Conservation (phyloP, 2,329 filamentous ascomycete genomes). For the Pochonia chlamydosporia region DNA sequence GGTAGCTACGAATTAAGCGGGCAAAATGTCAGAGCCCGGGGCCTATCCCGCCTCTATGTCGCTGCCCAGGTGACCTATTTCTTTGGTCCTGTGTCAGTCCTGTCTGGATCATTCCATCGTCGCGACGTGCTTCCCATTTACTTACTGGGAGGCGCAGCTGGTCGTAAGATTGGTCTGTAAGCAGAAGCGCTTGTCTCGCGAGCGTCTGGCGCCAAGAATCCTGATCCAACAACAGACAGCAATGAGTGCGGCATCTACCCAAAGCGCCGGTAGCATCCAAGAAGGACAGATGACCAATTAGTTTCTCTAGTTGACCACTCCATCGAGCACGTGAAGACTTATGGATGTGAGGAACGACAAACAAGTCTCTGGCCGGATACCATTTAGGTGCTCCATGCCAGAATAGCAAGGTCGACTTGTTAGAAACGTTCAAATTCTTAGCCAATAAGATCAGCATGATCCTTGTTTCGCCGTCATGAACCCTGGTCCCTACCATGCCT, state of each 20-base stretch:
- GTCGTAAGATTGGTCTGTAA: too few species aligned
- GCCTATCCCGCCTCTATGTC: too few species aligned
- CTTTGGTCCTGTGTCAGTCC: too few species aligned
- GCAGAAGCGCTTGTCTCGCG: constrained; percentile 1
- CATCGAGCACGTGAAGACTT: neutral
- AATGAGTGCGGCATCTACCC: neutral
- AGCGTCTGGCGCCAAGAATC: neutral
- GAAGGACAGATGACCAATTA: neutral
- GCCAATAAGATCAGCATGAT: neutral
- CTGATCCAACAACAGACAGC: neutral
- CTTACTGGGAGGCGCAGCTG: too few species aligned
- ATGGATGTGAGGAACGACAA: neutral
- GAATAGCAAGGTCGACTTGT: too few species aligned
- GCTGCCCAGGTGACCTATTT: too few species aligned
- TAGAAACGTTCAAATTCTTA: neutral
- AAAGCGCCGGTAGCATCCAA: neutral
- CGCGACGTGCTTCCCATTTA: too few species aligned
- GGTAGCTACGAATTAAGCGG: too few species aligned
- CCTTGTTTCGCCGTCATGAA: neutral
- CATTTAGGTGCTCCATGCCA: too few species aligned
- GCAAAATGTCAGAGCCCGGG: too few species aligned
- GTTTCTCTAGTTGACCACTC: neutral
- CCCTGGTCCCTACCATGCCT: neutral
- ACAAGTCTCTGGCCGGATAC: too few species aligned
- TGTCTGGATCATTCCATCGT: too few species aligned